Conservation (phyloP, 768 basidiomycete genomes). For the Tulasnella sp. region DNA sequence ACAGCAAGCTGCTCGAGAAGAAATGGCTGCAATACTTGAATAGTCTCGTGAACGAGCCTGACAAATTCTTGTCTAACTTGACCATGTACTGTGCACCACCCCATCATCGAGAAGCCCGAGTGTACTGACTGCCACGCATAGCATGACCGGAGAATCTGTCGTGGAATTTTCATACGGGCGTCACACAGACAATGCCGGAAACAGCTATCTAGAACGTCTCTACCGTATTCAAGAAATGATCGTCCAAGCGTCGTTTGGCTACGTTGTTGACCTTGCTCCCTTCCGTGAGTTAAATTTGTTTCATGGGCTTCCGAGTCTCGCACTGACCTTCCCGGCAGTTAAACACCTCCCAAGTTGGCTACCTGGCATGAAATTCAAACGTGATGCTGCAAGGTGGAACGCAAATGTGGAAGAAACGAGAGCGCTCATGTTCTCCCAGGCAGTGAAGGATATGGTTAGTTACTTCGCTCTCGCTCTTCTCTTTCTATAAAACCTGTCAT, state of each 20-base stretch:
- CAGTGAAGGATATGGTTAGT: not conserved
- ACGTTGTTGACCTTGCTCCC: not conserved
- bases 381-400: not conserved
- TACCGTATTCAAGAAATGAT: conserved; percentile 5
- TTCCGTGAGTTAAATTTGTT: not conserved
- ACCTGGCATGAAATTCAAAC: not conserved
- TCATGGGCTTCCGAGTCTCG: not conserved
- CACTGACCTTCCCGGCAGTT: not conserved
- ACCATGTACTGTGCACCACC: not conserved
- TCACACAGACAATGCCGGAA: not conserved
- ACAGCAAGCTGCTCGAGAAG: not conserved
- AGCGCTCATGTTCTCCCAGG: not conserved
- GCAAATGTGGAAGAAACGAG: not conserved
- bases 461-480: too few relatives aligned
- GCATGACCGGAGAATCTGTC: not conserved
- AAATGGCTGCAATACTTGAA: not conserved
- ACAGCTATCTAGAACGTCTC: not conserved
- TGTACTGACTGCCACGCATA: not conserved
- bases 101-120: not conserved
- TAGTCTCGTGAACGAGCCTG: not conserved
- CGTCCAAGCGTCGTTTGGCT: conserved; percentile 15
- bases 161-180: not conserved
- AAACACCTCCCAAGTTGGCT: not conserved
- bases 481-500: not conserved
- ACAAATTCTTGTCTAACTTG: not conserved